A percentile compares a stretch with the other conserved stretches of the same genome.
These are phyloP conservation scores for Mercurialis annua DNA, from an alignment of 345 rosid species.

Conservation along the genomic window DNA sequence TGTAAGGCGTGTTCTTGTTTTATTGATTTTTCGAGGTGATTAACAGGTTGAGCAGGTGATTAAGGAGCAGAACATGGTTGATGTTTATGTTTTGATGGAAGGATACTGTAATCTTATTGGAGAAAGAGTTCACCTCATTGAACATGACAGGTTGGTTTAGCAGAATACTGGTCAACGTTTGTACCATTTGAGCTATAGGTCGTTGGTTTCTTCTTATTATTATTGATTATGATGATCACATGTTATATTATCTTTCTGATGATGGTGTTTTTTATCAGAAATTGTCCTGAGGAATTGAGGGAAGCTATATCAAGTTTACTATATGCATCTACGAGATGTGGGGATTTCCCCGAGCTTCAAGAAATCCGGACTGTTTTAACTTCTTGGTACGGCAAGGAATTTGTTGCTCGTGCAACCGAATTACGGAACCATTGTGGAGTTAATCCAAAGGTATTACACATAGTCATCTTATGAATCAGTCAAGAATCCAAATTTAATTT, in stretches of 20 bases:
- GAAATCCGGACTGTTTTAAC: conserved; percentile 62
- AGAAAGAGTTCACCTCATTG: conserved; percentile 61
- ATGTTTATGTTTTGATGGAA: conserved; percentile 60
- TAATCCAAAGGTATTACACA: conserved; percentile 43
- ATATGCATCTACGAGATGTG: conserved; percentile 73
- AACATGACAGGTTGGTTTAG: conserved; percentile 41
- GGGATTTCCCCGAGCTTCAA: conserved; percentile 90
- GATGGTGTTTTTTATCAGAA: conserved; percentile 27
- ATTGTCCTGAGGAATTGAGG: conserved; percentile 70
- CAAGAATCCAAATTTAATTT: too few relatives aligned
- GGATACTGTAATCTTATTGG: conserved; percentile 55
- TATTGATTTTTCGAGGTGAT: not conserved
- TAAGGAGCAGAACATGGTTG: conserved; percentile 67
- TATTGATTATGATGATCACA: too few relatives aligned
- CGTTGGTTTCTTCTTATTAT: not conserved
- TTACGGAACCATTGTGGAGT: conserved; percentile 76
- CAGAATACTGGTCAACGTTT: not conserved
- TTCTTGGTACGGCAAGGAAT: conserved; percentile 73
- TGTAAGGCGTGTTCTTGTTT: not conserved
- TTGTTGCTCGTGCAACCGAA: conserved; percentile 68
- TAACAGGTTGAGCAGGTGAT: conserved; percentile 61
- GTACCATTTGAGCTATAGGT: not conserved
- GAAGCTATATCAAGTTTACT: conserved; percentile 74
- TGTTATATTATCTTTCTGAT: not conserved
- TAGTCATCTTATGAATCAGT: too few relatives aligned